A percentile compares a stretch with the other conserved stretches of the same genome.
Conservation (phyloP, 2,329 filamentous ascomycete genomes). For the Colletotrichum camelliae region DNA sequence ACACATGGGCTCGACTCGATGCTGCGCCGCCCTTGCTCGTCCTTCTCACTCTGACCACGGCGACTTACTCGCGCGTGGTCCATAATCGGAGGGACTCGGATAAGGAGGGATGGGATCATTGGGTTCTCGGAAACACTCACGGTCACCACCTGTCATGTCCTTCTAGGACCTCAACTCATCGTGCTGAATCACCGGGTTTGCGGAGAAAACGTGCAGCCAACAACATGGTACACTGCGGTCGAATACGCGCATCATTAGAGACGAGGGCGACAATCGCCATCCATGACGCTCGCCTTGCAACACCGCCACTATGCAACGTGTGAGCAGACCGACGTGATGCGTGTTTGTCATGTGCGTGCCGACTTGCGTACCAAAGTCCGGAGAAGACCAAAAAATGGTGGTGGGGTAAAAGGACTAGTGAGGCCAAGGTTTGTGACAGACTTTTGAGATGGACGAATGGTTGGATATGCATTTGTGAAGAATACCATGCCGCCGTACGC, state of each 20-base stretch:
- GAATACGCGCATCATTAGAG: neutral
- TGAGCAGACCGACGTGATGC: neutral
- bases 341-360: neutral
- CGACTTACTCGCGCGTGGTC: neutral
- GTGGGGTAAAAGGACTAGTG: neutral
- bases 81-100: neutral
- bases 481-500: constrained; percentile 3
- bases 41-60: neutral
- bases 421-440: neutral
- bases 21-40: neutral
- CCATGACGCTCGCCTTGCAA: neutral
- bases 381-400: neutral
- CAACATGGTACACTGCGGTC: neutral
- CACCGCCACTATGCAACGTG: neutral
- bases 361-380: neutral
- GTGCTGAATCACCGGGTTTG: neutral
- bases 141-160: neutral
- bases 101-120: neutral
- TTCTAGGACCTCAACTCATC: neutral
- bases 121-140: neutral
- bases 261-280: neutral
- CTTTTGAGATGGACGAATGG: constrained; percentile 1
- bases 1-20: neutral
- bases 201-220: neutral
- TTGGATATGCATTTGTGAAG: constrained; percentile 15